Evolutionary conservation across 2,329 filamentous ascomycete species (phyloP).

Genomic region (Diplodia scrobiculata): DNA sequence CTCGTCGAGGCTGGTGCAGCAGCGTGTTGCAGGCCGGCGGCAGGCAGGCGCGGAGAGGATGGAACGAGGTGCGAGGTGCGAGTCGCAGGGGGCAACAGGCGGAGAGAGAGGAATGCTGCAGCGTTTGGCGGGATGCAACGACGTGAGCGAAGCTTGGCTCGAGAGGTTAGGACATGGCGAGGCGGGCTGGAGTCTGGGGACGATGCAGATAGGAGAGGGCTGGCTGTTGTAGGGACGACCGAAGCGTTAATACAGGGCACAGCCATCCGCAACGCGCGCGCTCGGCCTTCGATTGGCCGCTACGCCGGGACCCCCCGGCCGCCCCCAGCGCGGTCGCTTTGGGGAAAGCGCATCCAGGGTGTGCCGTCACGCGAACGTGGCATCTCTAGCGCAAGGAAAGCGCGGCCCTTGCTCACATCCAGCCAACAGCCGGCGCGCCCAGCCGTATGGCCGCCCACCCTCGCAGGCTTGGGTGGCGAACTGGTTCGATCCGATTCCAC

Average conservation of each 20-base stretch:
- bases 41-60: constrained; percentile 38
- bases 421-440: constrained; percentile 6
- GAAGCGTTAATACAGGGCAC: constrained; percentile 26
- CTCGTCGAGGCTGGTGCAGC: constrained; percentile 30
- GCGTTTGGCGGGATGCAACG: constrained; percentile 24
- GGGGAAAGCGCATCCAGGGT: constrained; percentile 1
- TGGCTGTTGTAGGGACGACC: constrained; percentile 25
- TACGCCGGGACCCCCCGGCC: constrained; percentile 8
- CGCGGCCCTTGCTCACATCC: constrained; percentile 22
- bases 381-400: constrained; percentile 12
- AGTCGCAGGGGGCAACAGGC: constrained; percentile 35
- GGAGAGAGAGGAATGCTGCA: constrained; percentile 31
- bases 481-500: not conserved
- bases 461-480: not conserved
- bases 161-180: constrained; percentile 29
- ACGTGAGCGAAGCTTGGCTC: constrained; percentile 19
- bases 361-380: constrained; percentile 23
- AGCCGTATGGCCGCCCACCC: not conserved
- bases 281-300: constrained; percentile 25
- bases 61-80: constrained; percentile 29
- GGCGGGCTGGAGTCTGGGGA: constrained; percentile 20
- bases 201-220: constrained; percentile 21
- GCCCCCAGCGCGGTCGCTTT: constrained; percentile 9
- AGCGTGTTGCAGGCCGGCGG: constrained; percentile 33
- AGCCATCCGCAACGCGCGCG: constrained; percentile 21